These are phyloP conservation scores for Pilatotrama ljubarskyi DNA, from an alignment of 768 basidiomycete genomes.

Conservation along the genomic window DNA sequence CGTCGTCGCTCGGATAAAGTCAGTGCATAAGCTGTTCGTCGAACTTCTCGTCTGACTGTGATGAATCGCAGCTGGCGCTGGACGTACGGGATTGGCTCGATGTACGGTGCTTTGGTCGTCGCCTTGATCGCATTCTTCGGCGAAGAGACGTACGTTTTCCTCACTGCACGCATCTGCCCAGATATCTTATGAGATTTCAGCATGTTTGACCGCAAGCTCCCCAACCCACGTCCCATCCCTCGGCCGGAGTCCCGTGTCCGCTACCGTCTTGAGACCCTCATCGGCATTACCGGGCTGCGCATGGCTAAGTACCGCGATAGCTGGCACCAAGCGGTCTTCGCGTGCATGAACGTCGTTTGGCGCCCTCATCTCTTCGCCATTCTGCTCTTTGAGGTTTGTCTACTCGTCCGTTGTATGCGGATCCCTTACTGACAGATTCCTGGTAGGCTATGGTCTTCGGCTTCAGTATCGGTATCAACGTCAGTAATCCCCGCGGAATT, in stretches of 20 bases:
- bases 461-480: constrained; percentile 64
- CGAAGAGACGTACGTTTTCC: constrained; percentile 59
- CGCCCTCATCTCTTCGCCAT: constrained; percentile 58
- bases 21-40: constrained; percentile 10
- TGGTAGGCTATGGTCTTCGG: constrained; percentile 57
- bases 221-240: constrained; percentile 44
- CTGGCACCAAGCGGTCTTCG: constrained; percentile 47
- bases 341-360: constrained; percentile 57
- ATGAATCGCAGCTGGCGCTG: constrained; percentile 50
- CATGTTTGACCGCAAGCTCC: constrained; percentile 60
- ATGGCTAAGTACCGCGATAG: constrained; percentile 57
- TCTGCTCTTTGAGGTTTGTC: constrained; percentile 51
- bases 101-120: constrained; percentile 57
- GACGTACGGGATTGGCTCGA: constrained; percentile 66
- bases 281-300: constrained; percentile 62
- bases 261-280: constrained; percentile 55
- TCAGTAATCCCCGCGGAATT: constrained; percentile 24
- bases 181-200: too few relatives aligned
- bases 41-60: neutral
- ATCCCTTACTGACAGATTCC: neutral
- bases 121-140: constrained; percentile 57
- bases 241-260: constrained; percentile 43
- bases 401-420: too few relatives aligned
- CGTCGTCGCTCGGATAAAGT: constrained; percentile 55
- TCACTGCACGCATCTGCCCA: too few relatives aligned